phyloP scores from a whole-genome alignment of 1,284 basidiomycete genomes.

The Papiliotrema nemorosa region DNA sequence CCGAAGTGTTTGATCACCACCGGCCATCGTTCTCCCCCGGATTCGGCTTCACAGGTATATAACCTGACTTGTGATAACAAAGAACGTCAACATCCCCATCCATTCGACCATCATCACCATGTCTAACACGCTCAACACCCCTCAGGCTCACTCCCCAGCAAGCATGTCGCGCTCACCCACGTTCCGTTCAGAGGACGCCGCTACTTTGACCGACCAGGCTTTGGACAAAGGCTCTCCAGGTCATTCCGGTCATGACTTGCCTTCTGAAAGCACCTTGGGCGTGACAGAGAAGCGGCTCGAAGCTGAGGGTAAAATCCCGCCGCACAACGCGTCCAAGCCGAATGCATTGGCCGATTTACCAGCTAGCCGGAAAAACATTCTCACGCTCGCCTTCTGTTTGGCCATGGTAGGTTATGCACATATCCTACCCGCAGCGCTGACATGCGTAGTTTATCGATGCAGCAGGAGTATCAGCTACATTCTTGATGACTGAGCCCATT shows the following conservation, averaged over 20 bases:
- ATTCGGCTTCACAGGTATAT: too few relatives aligned
- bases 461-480: slow-evolving; percentile 38
- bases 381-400: slow-evolving; percentile 36
- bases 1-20: too few relatives aligned
- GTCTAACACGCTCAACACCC: too few relatives aligned
- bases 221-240: background rate
- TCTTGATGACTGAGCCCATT: slow-evolving; percentile 45
- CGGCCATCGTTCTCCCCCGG: too few relatives aligned
- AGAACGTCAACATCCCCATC: too few relatives aligned
- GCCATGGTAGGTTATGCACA: slow-evolving; percentile 17
- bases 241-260: background rate
- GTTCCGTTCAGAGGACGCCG: background rate
- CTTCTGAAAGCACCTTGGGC: background rate
- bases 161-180: slow-evolving; percentile 9
- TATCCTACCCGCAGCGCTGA: background rate
- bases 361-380: slow-evolving; percentile 25
- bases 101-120: too few relatives aligned
- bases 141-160: too few relatives aligned
- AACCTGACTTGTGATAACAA: too few relatives aligned
- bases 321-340: background rate
- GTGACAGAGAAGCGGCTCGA: slow-evolving; percentile 11
- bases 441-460: slow-evolving; percentile 31
- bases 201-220: background rate
- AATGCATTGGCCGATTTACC: slow-evolving; percentile 27
- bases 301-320: slow-evolving; percentile 5